Conservation (phyloP, 768 basidiomycete species). For the Leccinum disarticulatum region DNA sequence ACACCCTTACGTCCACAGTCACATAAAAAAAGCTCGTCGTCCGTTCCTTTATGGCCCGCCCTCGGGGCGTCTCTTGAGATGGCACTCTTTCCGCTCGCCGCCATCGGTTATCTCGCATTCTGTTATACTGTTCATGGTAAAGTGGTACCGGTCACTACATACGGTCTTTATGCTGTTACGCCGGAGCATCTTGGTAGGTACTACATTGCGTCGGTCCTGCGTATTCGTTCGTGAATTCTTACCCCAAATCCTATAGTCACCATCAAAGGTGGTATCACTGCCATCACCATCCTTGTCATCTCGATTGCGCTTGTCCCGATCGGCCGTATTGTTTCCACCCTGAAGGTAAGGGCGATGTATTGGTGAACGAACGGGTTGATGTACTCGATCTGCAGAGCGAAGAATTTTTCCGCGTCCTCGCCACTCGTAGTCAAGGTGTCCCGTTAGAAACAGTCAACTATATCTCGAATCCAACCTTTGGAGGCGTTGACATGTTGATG, state of each 20-base stretch:
- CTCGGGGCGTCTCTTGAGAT: conserved; percentile 12
- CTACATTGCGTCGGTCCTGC: background rate
- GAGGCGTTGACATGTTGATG: conserved; percentile 11
- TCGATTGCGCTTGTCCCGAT: conserved; percentile 30
- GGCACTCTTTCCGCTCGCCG: conserved; percentile 25
- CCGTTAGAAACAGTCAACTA: conserved; percentile 24
- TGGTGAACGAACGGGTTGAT: background rate
- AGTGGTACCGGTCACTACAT: conserved; percentile 26
- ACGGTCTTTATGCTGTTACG: conserved; percentile 22
- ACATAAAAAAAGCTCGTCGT: background rate
- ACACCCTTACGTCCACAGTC: conserved; percentile 7
- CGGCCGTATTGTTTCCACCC: conserved; percentile 12
- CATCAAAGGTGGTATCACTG: conserved; percentile 30
- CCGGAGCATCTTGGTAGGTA: conserved; percentile 22
- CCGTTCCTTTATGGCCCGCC: conserved; percentile 8
- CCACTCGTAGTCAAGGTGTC: conserved; percentile 17
- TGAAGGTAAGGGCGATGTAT: conserved; percentile 13
- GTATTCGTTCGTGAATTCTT: background rate
- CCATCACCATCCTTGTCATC: conserved; percentile 30
- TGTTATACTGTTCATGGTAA: conserved; percentile 28
- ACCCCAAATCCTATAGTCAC: conserved; percentile 12
- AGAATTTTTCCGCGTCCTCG: conserved; percentile 30
- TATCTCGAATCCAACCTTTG: conserved; percentile 26
- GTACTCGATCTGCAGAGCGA: conserved; percentile 15
- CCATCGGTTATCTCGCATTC: conserved; percentile 30